Evolutionary conservation across 2,329 filamentous ascomycete genomes (phyloP), one percentile per base, ranked within the genome.

Genomic region (Pseudogymnoascus sp.): DNA sequence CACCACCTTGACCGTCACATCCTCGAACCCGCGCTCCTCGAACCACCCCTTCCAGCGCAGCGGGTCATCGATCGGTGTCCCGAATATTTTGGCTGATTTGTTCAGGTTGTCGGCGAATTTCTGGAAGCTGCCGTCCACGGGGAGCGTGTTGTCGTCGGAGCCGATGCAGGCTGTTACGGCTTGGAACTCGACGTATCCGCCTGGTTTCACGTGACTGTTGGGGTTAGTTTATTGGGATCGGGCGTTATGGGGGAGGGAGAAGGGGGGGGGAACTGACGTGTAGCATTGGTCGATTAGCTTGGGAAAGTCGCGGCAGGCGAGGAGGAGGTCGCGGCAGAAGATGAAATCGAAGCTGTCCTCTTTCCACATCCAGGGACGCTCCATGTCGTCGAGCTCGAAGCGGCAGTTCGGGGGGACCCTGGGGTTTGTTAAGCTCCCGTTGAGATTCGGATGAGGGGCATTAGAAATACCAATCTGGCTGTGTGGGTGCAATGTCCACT

Each of bases 11-110:
- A 83, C 78, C 0, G 72, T 72, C 0, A 86, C 78, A 62, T 84
- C 77, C 49, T 76, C 73, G 65, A 86, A 86, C 0, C 84, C 84
- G 0, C 78, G 81, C 11, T 80, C 79, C 2, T 74, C 71, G 67
- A 85, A 75, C 62, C 78, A 76, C 3, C 62, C 62, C 23, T 64
- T 65, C 28, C 67, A 68, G 23, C 37, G 34, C 4, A 21, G 25
- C 14, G 64, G 63, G 18, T 43, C 64, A 7, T 61, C 62, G 25
- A 65, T 34, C 9, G 64, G 62, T 1, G 64, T 63, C 28, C 42
- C 61, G 16, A 64, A 53, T 9, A 18, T 28, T 2, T 9, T 5
- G 5, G 62, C 7, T 1, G 56, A 62, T 2, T 11, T n/a, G 18
- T n/a, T 25, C 11, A 64, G 37, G 40, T 31, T 42, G 8, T 38